phyloP scores from a whole-genome alignment of 495 filamentous ascomycete genomes.

The Penicillium nucicola region DNA sequence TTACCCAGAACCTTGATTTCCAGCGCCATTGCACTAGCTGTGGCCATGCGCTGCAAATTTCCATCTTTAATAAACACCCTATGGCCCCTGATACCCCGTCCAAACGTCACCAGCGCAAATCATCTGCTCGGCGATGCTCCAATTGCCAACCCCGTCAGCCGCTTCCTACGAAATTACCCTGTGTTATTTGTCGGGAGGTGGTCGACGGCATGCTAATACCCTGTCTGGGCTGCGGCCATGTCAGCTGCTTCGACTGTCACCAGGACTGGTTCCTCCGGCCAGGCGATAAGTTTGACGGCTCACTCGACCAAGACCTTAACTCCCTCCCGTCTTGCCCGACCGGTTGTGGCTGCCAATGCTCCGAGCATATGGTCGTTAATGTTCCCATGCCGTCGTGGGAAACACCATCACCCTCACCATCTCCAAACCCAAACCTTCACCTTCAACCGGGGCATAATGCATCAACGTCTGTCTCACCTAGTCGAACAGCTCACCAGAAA shows the following conservation, averaged over 20 bases:
- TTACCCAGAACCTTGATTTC: conserved; percentile 34
- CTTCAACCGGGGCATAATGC: not conserved
- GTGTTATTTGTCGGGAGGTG: conserved; percentile 46
- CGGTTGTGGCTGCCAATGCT: conserved; percentile 51
- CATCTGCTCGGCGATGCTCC: conserved; percentile 22
- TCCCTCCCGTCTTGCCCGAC: conserved; percentile 37
- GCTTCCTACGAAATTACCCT: conserved; percentile 38
- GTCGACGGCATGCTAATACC: conserved; percentile 49
- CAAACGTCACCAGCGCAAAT: conserved; percentile 16
- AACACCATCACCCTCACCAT: conserved; percentile 3
- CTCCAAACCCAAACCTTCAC: not conserved
- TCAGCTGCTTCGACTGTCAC: conserved; percentile 49
- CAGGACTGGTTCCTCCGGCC: conserved; percentile 34
- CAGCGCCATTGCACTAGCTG: conserved; percentile 46
- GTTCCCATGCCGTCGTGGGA: conserved; percentile 23
- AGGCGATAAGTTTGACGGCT: conserved; percentile 9
- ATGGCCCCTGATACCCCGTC: conserved; percentile 16
- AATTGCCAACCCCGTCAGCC: conserved; percentile 40
- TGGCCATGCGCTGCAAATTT: conserved; percentile 36
- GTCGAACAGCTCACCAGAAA: conserved; percentile 11
- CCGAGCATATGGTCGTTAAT: conserved; percentile 36
- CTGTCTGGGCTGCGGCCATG: conserved; percentile 51
- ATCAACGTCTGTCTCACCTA: too few relatives aligned
- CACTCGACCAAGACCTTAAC: conserved; percentile 6
- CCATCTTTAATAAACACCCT: conserved; percentile 34